These are phyloP conservation scores for Echites panduratus DNA, from an alignment of 257 asterid species.

Conservation along the genomic window DNA sequence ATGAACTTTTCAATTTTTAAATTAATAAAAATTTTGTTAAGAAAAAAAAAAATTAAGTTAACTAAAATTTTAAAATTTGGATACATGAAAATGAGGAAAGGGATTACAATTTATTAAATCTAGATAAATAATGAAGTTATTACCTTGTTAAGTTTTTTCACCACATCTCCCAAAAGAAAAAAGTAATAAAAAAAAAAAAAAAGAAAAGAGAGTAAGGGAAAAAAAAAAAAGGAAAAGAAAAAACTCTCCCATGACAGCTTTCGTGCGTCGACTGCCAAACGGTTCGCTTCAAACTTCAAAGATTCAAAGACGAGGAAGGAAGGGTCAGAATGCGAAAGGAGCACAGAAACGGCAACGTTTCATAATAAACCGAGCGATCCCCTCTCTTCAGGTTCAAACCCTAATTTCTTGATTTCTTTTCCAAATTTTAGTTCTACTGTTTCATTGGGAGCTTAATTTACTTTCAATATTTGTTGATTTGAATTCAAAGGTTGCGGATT, in stretches of 20 bases:
- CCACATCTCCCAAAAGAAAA: too few species aligned
- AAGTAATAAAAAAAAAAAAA: too few species aligned
- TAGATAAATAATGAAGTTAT: too few species aligned
- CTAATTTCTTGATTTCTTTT: neutral
- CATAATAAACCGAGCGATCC: neutral
- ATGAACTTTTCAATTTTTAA: too few species aligned
- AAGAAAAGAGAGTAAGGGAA: neutral
- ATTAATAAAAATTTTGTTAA: too few species aligned
- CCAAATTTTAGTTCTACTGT: neutral
- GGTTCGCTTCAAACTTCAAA: neutral
- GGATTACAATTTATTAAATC: too few species aligned
- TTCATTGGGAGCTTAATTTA: conserved; percentile 1
- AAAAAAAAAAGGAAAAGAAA: neutral
- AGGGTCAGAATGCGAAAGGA: neutral
- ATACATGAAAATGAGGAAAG: too few species aligned
- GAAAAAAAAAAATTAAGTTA: too few species aligned
- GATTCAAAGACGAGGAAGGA: neutral
- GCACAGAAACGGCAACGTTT: neutral
- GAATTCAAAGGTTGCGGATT: neutral
- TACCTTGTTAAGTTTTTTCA: too few species aligned
- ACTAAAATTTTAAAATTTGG: too few species aligned
- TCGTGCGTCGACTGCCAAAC: neutral
- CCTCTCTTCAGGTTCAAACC: neutral
- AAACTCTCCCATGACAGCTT: neutral
- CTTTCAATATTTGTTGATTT: neutral